Base-by-base conservation (phyloP, 768 basidiomycete genomes). In the Boletus eberwhitei region DNA sequence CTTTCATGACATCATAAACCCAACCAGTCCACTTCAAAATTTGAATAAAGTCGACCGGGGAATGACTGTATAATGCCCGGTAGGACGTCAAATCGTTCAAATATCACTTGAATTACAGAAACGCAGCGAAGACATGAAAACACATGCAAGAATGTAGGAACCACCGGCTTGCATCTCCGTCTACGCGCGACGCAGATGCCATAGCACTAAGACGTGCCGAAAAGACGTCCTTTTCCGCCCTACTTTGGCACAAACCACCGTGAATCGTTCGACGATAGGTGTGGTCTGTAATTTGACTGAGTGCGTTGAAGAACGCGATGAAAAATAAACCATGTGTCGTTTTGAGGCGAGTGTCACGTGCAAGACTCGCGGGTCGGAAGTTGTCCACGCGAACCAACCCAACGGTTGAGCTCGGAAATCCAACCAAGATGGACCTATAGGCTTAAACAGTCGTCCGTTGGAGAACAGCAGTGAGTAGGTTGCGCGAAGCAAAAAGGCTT, bases 211-310 rank as follows among this genome's bases (percentile, higher is more conserved):
- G 70, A 69, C 65, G 63, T 58, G 29, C 64, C 70, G 43, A 40
- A 44, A 56, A 55, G 3, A 58, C 49, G 44, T 71, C 37, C 31
- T 52, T 69, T 26, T 69, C 48, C 68, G 68, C 68, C 62, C 68
- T 71, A 48, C 68, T 71, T 71, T 71, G 68, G 68, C 68, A 67
- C 68, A 71, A 40, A 71, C 70, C 68, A 67, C 51, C 42, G 34
- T 57, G 40, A 34, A 24, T 37, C 50, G 48, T 59, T 35, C 37
- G 35, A 54, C 32, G 56, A 63, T 36, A 34, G 46, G 49, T 34
- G 19, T 58, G 69, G 57, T 59, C 58, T 67, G 68, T 59, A 69
- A 69, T 69, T 69, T 69, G 68, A 69, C 68, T 60, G 68, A 71
- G 68, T 69, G 68, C 69, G 69, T 60, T 64, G 52, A 49, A 58